phyloP scores from a whole-genome alignment of 345 rosid species.

The Hirschfeldia incana region DNA sequence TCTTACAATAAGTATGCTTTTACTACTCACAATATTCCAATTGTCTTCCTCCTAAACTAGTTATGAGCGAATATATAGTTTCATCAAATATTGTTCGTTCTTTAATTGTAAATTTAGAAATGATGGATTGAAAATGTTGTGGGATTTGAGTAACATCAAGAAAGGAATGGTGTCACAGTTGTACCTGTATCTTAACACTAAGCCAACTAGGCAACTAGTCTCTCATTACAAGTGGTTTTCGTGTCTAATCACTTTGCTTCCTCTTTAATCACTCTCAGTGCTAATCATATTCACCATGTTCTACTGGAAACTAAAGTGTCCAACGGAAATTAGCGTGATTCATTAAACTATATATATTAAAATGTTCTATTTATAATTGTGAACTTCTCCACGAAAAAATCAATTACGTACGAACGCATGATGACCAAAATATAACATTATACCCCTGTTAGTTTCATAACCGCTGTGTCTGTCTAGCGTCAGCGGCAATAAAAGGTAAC shows the following conservation, averaged over 20 bases:
- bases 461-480: too few species aligned
- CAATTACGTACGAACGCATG: neutral
- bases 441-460: too few species aligned
- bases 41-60: neutral
- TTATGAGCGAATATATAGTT: neutral
- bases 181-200: conserved; percentile 21
- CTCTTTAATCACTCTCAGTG: conserved; percentile 29
- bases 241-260: conserved; percentile 40
- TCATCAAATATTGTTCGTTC: neutral
- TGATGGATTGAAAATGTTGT: neutral
- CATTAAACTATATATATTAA: neutral
- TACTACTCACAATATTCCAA: neutral
- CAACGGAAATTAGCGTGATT: neutral
- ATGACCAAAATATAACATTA: neutral
- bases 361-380: too few species aligned
- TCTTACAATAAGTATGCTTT: too few species aligned
- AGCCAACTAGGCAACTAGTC: conserved; percentile 25
- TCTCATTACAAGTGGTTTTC: conserved; percentile 25
- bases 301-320: neutral
- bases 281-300: conserved; percentile 11
- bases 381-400: too few species aligned
- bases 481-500: too few species aligned
- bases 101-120: neutral
- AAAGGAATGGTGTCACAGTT: conserved; percentile 33
- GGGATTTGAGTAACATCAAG: conserved; percentile 31